Percentiles rank a stretch among this genome's conserved stretches.
phyloP scores from a whole-genome alignment of 129 eudicot species.

The Flaveria sonorensis region DNA sequence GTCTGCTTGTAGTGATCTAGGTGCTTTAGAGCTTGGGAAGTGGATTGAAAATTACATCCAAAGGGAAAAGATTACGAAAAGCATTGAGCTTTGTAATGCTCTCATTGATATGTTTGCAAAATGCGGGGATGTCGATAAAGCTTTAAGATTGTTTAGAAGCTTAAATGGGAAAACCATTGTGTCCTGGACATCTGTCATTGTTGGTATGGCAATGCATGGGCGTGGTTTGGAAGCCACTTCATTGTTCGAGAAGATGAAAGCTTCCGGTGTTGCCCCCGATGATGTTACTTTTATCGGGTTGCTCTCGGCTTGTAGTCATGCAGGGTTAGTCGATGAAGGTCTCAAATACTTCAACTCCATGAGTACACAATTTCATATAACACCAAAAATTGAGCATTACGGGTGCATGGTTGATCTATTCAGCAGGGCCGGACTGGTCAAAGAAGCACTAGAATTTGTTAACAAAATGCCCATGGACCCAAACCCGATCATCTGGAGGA shows the following conservation, averaged over 20 bases:
- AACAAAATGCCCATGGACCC: slow-evolving; percentile 71
- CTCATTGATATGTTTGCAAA: slow-evolving; percentile 81
- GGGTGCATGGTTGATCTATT: slow-evolving; percentile 89
- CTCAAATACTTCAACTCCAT: slow-evolving; percentile 51
- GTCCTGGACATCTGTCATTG: slow-evolving; percentile 83
- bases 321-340: slow-evolving; percentile 75
- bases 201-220: slow-evolving; percentile 83
- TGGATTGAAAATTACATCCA: slow-evolving; percentile 70
- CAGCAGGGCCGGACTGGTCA: slow-evolving; percentile 65
- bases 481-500: slow-evolving; percentile 71
- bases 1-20: slow-evolving; percentile 73
- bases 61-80: slow-evolving; percentile 49
- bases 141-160: slow-evolving; percentile 47
- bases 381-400: slow-evolving; percentile 76
- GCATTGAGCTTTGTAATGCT: slow-evolving; percentile 62
- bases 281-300: slow-evolving; percentile 75
- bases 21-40: slow-evolving; percentile 73
- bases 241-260: slow-evolving; percentile 59
- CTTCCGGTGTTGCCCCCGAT: slow-evolving; percentile 51
- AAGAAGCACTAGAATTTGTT: slow-evolving; percentile 70
- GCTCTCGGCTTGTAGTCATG: slow-evolving; percentile 87
- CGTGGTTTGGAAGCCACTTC: slow-evolving; percentile 69
- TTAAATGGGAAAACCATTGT: slow-evolving; percentile 51
- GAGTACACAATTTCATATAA: slow-evolving; percentile 41
- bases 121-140: slow-evolving; percentile 75